Percentiles rank a stretch among this genome's conserved stretches.
These are phyloP conservation scores for Candida morakotiae DNA, from an alignment of 805 yeast genomes.

Conservation along the genomic window DNA sequence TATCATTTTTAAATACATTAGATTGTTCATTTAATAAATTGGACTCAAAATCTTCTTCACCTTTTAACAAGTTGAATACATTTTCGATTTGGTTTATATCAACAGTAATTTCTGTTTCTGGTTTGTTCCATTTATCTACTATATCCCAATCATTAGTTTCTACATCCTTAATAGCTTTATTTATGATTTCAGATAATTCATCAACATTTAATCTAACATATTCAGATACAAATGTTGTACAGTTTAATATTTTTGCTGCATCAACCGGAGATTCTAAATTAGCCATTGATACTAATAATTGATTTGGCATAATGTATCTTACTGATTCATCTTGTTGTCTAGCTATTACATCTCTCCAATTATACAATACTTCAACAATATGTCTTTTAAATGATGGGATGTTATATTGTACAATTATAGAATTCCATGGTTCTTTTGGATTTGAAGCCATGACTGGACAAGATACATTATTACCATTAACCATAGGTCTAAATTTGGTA, in stretches of 20 bases:
- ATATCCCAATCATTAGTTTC: conserved; percentile 35
- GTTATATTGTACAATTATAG: conserved; percentile 60
- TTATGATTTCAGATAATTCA: conserved; percentile 56
- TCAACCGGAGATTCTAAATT: conserved; percentile 52
- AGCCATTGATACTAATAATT: conserved; percentile 60
- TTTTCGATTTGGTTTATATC: conserved; percentile 4
- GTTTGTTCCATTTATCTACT: conserved; percentile 24
- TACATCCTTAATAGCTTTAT: conserved; percentile 30
- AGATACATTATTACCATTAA: conserved; percentile 28
- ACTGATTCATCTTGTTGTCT: conserved; percentile 79
- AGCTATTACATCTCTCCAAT: conserved; percentile 83
- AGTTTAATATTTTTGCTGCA: conserved; percentile 49
- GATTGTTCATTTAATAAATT: conserved; percentile 11
- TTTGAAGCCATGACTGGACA: conserved; percentile 45
- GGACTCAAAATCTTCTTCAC: conserved; percentile 8
- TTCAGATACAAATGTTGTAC: conserved; percentile 45
- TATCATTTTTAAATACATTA: conserved; percentile 12
- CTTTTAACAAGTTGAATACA: conserved; percentile 5
- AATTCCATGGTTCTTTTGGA: conserved; percentile 62
- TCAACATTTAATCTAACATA: conserved; percentile 55
- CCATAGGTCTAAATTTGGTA: conserved; percentile 54
- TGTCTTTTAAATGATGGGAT: conserved; percentile 51
- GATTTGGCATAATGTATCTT: conserved; percentile 80
- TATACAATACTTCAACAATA: conserved; percentile 56
- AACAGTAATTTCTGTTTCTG: not conserved